Evolutionary conservation across 2,329 filamentous ascomycete genomes (phyloP).

Genomic region (Pestalotiopsis sp.): DNA sequence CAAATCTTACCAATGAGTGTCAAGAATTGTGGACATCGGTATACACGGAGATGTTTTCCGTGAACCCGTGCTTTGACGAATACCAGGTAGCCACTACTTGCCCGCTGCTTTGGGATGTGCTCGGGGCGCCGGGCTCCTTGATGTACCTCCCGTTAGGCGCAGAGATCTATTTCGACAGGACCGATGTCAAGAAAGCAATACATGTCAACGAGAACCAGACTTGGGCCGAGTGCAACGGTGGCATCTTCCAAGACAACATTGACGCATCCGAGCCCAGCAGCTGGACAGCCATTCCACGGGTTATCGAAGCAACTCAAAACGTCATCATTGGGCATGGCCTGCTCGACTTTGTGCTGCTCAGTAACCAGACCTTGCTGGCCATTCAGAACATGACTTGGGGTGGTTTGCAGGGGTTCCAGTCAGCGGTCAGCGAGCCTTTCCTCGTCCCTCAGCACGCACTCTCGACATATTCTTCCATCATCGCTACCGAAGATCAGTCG

Average conservation of each 20-base stretch:
- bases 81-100: constrained; percentile 70
- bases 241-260: constrained; percentile 29
- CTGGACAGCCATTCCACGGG: constrained; percentile 62
- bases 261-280: constrained; percentile 58
- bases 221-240: constrained; percentile 34
- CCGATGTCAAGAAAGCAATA: constrained; percentile 68
- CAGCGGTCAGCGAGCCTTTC: constrained; percentile 60
- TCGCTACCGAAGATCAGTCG: constrained; percentile 34
- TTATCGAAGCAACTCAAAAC: constrained; percentile 73
- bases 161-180: constrained; percentile 69
- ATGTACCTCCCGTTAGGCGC: constrained; percentile 66
- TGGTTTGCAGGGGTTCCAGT: constrained; percentile 69
- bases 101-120: constrained; percentile 64
- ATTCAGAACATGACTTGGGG: constrained; percentile 85
- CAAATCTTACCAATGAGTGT: constrained; percentile 32
- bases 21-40: constrained; percentile 47
- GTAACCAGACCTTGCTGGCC: constrained; percentile 69
- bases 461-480: not conserved
- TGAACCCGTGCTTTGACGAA: constrained; percentile 73
- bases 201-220: constrained; percentile 52
- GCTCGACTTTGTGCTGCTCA: constrained; percentile 68
- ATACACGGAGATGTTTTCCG: constrained; percentile 43
- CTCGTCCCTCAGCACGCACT: constrained; percentile 66
- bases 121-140: constrained; percentile 59
- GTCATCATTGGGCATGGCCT: constrained; percentile 74